phyloP scores from a whole-genome alignment of 495 filamentous ascomycete genomes.

The Choiromyces venosus region DNA sequence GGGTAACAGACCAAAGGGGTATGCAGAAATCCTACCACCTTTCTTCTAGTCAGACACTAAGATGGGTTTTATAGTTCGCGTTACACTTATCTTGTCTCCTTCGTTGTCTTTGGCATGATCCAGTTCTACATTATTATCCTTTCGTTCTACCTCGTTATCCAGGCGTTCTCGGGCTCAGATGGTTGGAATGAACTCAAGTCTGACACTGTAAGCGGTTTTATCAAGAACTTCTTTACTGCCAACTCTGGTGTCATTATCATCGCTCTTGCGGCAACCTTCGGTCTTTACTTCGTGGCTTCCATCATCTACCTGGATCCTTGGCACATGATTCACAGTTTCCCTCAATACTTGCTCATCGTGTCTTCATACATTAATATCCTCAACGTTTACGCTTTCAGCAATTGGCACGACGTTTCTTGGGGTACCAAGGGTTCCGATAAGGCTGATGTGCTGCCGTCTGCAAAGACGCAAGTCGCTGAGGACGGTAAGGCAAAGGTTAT shows the following conservation, averaged over 20 bases:
- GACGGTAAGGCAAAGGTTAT: slow-evolving; percentile 83
- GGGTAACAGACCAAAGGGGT: slow-evolving; percentile 87
- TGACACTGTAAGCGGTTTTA: slow-evolving; percentile 50
- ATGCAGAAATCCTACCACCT: slow-evolving; percentile 3
- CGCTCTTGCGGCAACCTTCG: slow-evolving; percentile 88
- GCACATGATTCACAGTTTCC: slow-evolving; percentile 99
- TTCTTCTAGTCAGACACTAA: slow-evolving; percentile 13
- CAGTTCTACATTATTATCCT: slow-evolving; percentile 86
- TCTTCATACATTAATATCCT: slow-evolving; percentile 99
- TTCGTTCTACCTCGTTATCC: slow-evolving; percentile 79
- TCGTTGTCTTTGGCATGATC: slow-evolving; percentile 77
- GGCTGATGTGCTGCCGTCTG: slow-evolving; percentile 87
- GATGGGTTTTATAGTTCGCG: slow-evolving; percentile 54
- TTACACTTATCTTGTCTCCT: slow-evolving; percentile 85
- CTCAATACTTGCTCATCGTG: slow-evolving; percentile 83
- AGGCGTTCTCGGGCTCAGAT: slow-evolving; percentile 55
- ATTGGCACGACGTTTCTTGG: slow-evolving; percentile 99
- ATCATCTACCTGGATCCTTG: slow-evolving; percentile 98
- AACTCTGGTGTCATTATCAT: slow-evolving; percentile 72
- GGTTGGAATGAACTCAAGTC: slow-evolving; percentile 36
- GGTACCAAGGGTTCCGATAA: slow-evolving; percentile 99
- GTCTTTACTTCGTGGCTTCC: slow-evolving; percentile 94
- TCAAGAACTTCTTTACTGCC: slow-evolving; percentile 72
- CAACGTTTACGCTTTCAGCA: slow-evolving; percentile 99
- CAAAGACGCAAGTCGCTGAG: slow-evolving; percentile 71